phyloP scores from a whole-genome alignment of 164 flowering plant species.

The Magnolia changhungtana region DNA sequence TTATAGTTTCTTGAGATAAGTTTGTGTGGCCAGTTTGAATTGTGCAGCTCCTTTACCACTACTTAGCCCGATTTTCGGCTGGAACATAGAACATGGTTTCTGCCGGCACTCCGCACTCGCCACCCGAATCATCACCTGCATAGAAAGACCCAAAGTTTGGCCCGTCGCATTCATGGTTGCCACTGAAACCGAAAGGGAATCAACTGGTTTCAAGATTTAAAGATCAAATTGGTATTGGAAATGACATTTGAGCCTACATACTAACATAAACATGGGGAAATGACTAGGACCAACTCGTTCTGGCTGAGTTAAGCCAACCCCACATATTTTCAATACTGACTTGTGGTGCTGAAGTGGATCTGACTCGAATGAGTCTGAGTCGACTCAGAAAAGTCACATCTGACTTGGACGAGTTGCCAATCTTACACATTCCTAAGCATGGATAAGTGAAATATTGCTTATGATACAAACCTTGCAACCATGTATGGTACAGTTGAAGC shows the following conservation, averaged over 20 bases:
- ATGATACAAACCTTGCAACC: slow-evolving; percentile 62
- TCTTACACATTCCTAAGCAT: no score
- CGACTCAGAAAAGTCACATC: no score
- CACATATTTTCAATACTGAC: no score
- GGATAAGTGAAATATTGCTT: background rate
- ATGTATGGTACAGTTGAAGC: slow-evolving; percentile 76
- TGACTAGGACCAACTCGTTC: no score
- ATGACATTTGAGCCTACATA: background rate
- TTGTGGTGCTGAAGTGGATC: no score
- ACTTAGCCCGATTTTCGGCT: slow-evolving; percentile 81
- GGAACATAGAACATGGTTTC: slow-evolving; percentile 84
- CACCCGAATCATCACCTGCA: slow-evolving; percentile 61
- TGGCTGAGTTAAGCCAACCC: no score
- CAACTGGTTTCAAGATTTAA: background rate
- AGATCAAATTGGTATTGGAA: background rate
- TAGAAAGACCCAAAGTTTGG: slow-evolving; percentile 82
- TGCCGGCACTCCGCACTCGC: slow-evolving; percentile 85
- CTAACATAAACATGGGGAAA: no score
- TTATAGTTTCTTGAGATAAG: no score
- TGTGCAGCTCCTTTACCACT: slow-evolving; percentile 46
- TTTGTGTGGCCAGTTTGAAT: no score
- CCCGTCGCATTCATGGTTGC: slow-evolving; percentile 93
- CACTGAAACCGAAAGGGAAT: slow-evolving; percentile 40
- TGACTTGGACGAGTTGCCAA: no score
- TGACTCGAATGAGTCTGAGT: no score